These are phyloP conservation scores for Paramecium octaurelia DNA, from an alignment of 73 alveolate genomes.

Conservation along the genomic window DNA sequence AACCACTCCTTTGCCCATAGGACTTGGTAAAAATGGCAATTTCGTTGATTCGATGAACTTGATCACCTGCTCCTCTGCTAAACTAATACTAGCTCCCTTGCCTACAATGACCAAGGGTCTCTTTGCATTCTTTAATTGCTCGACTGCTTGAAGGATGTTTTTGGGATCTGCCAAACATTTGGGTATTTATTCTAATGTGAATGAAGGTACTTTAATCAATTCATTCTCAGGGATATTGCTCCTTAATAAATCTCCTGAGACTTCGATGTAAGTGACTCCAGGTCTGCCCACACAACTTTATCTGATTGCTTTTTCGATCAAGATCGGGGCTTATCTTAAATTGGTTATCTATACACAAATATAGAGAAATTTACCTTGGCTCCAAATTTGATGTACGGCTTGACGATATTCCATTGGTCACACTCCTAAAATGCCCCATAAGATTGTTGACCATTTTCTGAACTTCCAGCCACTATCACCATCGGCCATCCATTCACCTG, in stretches of 20 bases:
- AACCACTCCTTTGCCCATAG: slow-evolving; percentile 91
- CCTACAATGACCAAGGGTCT: slow-evolving; percentile 84
- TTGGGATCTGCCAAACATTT: slow-evolving; percentile 54
- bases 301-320: slow-evolving; percentile 82
- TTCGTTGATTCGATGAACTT: slow-evolving; percentile 62
- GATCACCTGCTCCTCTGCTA: slow-evolving; percentile 72
- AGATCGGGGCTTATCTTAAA: slow-evolving; percentile 67
- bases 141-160: slow-evolving; percentile 37
- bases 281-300: slow-evolving; percentile 79
- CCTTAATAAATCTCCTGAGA: slow-evolving; percentile 82
- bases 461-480: slow-evolving; percentile 80
- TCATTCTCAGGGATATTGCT: slow-evolving; percentile 58
- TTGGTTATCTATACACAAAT: slow-evolving; percentile 21
- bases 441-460: slow-evolving; percentile 70
- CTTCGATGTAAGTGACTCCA: slow-evolving; percentile 86
- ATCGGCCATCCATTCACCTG: slow-evolving; percentile 89
- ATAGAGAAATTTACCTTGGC: slow-evolving; percentile 46
- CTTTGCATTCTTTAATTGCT: slow-evolving; percentile 67
- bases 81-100: slow-evolving; percentile 79
- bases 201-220: slow-evolving; percentile 41
- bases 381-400: slow-evolving; percentile 73
- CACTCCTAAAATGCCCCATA: slow-evolving; percentile 87
- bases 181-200: slow-evolving; percentile 64
- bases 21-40: slow-evolving; percentile 86
- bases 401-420: slow-evolving; percentile 71